These are phyloP conservation scores for Penicillium sp. DNA, from an alignment of 2,329 filamentous ascomycete genomes.

Conservation along the genomic window DNA sequence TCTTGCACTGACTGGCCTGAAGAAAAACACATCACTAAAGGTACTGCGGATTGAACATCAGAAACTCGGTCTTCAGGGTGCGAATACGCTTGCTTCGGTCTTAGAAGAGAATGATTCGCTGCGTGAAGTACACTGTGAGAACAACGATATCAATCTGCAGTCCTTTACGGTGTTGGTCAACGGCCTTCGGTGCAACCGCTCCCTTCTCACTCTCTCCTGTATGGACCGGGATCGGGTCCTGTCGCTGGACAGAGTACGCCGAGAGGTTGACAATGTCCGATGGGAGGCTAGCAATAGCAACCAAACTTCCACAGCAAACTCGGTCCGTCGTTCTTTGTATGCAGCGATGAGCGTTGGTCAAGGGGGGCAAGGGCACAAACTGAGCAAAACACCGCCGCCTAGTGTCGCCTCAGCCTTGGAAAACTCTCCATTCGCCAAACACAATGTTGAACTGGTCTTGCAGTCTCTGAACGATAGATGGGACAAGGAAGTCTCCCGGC, in stretches of 20 bases:
- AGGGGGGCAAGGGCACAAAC: constrained; percentile 24
- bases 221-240: constrained; percentile 55
- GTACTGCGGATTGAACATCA: constrained; percentile 59
- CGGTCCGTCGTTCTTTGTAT: constrained; percentile 39
- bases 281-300: constrained; percentile 30
- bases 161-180: constrained; percentile 62
- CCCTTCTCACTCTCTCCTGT: constrained; percentile 52
- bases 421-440: constrained; percentile 22
- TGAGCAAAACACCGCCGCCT: constrained; percentile 26
- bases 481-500: constrained; percentile 37
- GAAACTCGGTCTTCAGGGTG: constrained; percentile 59
- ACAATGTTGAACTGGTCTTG: constrained; percentile 37
- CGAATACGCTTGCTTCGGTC: constrained; percentile 60
- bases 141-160: constrained; percentile 63
- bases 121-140: constrained; percentile 59
- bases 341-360: constrained; percentile 32
- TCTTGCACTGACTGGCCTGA: constrained; percentile 55
- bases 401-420: constrained; percentile 16
- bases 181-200: constrained; percentile 57
- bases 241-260: constrained; percentile 52
- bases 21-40: constrained; percentile 54
- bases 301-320: constrained; percentile 29
- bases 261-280: constrained; percentile 47
- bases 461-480: constrained; percentile 39
- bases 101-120: constrained; percentile 56